Conservation (phyloP, 2,329 filamentous ascomycete genomes). For the Chrysoporthe cubensis region DNA sequence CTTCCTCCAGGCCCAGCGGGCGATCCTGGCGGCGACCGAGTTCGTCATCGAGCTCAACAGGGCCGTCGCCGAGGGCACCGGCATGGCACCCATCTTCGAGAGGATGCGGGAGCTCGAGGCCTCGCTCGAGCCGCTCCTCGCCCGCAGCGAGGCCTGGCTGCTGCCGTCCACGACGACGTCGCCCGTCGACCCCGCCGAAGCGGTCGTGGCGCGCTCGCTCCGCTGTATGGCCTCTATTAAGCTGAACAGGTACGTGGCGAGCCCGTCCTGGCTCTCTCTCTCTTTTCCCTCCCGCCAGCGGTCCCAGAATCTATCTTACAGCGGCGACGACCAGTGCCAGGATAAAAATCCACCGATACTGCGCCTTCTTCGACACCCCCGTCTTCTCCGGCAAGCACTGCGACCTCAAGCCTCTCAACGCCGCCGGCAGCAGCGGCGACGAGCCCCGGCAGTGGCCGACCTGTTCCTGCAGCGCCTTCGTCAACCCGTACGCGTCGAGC, state of each 20-base stretch:
- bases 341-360: conserved; percentile 56
- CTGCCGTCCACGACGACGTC: conserved; percentile 40
- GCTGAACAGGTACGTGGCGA: conserved; percentile 47
- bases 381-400: conserved; percentile 55
- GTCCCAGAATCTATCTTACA: background rate
- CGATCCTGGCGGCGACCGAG: conserved; percentile 50
- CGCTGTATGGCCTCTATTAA: conserved; percentile 54
- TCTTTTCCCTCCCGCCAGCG: background rate
- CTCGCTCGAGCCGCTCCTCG: conserved; percentile 42
- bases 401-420: conserved; percentile 44
- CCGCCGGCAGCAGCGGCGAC: conserved; percentile 33
- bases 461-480: conserved; percentile 41
- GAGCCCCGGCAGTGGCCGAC: conserved; percentile 40
- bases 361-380: conserved; percentile 54
- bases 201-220: conserved; percentile 47
- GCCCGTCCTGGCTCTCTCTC: background rate
- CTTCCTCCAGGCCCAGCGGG: conserved; percentile 52
- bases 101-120: conserved; percentile 47
- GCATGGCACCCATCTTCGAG: conserved; percentile 45
- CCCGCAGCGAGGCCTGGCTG: conserved; percentile 42
- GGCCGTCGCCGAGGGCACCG: conserved; percentile 41
- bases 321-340: conserved; percentile 43
- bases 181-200: conserved; percentile 44
- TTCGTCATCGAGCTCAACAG: conserved; percentile 54
- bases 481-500: conserved; percentile 36